These are phyloP conservation scores for Chalara sp. DNA, from an alignment of 2,329 filamentous ascomycete genomes.

Conservation along the genomic window DNA sequence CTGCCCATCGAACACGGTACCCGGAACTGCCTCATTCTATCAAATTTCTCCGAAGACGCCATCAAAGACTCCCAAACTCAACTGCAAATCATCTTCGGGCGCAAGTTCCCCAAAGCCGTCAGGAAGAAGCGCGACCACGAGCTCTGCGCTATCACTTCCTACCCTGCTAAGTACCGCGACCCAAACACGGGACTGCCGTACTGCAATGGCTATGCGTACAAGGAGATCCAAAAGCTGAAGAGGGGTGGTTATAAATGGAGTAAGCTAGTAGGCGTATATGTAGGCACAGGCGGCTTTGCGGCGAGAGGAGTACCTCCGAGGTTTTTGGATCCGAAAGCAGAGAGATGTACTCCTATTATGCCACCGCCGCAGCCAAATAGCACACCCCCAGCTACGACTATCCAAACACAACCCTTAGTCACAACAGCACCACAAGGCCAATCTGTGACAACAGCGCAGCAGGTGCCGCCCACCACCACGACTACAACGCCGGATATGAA, in stretches of 20 bases:
- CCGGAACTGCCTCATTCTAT: constrained; percentile 51
- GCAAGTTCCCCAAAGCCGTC: constrained; percentile 37
- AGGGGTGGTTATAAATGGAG: constrained; percentile 79
- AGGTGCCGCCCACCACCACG: no score
- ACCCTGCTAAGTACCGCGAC: constrained; percentile 76
- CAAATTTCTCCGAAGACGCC: constrained; percentile 44
- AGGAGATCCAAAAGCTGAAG: constrained; percentile 69
- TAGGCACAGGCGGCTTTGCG: constrained; percentile 58
- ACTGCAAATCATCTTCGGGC: constrained; percentile 48
- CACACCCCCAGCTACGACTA: no score
- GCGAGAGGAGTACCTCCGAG: constrained; percentile 74
- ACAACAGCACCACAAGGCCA: no score
- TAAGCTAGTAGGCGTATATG: constrained; percentile 72
- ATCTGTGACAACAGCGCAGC: no score
- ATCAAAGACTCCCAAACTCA: constrained; percentile 46
- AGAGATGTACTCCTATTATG: background rate
- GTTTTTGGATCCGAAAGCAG: constrained; percentile 40
- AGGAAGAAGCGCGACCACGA: constrained; percentile 35
- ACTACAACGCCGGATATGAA: no score
- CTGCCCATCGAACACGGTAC: constrained; percentile 41
- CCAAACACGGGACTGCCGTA: constrained; percentile 79
- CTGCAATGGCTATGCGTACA: constrained; percentile 71
- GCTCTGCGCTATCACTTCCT: constrained; percentile 77
- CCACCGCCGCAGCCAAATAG: background rate
- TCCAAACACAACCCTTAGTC: no score